Evolutionary conservation across 495 filamentous ascomycete genomes (phyloP), one percentile per base, ranked within the genome.

Genomic region (Cairneyella variabilis): DNA sequence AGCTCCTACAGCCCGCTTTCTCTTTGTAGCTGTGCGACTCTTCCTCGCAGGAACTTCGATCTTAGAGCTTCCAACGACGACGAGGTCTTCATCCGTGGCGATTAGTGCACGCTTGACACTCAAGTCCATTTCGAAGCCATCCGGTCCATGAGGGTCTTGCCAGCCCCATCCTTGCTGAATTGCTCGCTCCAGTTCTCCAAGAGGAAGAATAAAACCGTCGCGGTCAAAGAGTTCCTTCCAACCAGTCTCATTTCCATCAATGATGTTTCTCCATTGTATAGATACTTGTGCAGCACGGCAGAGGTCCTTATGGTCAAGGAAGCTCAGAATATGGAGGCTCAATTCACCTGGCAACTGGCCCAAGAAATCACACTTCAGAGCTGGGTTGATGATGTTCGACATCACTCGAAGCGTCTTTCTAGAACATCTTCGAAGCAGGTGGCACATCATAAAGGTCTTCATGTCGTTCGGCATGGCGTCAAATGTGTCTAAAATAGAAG

Each of bases 111-210:
- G 49, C 53, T 69, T 59, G 62, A 73, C 53, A 59, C 85, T 86
- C 16, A 97, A 71, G 67, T 98, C 91, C 52, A 81, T 77, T 64
- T 98, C 93, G 47, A 73, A 89, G 41, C 85, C 86, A 57, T 90
- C 80, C 7, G 75, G 65, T 5, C 84, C 89, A 47, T 82, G 80
- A 2, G 91, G 89, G 66, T 89, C 84, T 65, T 97, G 93, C 89
- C 92, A 99, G n/a, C 91, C 93, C 93, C 93, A 99, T n/a, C 93
- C 93, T 71, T 97, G 87, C 25, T 75, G 79, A 48, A 97, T 87
- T 12, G 93, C 91, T 54, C 83, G 81, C 48, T 92, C 82, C 16
- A 99, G 72, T 64, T 99, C 93, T 11, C 89, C 89, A 2, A 86
- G 79, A 14, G 89, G 85, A 14, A 97, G 72, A 11, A 69, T 64